Percentiles rank a stretch among this genome's conserved stretches.
phyloP scores from a whole-genome alignment of 768 basidiomycete species.

The Tubosaeta sp. region DNA sequence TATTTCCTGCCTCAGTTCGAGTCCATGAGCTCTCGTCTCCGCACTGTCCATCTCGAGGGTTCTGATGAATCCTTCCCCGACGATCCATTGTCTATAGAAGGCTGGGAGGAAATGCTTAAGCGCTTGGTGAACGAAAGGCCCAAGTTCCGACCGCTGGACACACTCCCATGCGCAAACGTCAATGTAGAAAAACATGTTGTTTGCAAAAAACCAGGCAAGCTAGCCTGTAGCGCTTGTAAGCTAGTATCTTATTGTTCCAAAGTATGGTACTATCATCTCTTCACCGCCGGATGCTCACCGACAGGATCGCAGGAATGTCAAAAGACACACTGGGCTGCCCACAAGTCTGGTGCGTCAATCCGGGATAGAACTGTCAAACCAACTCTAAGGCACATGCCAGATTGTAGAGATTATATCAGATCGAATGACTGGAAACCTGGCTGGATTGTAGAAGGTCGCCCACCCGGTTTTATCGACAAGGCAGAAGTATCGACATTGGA shows the following conservation, averaged over 20 bases:
- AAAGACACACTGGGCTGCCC: conserved; percentile 35
- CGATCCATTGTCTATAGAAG: conserved; percentile 12
- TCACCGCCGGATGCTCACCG: background rate
- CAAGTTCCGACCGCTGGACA: conserved; percentile 23
- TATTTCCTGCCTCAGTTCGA: background rate
- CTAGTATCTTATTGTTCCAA: conserved; percentile 45
- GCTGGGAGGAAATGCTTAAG: conserved; percentile 9
- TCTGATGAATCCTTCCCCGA: conserved; percentile 6
- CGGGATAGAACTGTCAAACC: background rate
- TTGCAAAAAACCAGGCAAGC: conserved; percentile 32
- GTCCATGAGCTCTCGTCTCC: conserved; percentile 17
- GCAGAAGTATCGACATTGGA: conserved; percentile 4
- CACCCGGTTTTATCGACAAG: conserved; percentile 15
- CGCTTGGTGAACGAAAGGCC: conserved; percentile 5
- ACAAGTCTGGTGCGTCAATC: conserved; percentile 32
- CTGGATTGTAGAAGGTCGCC: conserved; percentile 21
- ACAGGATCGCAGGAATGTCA: conserved; percentile 36
- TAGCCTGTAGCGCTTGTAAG: conserved; percentile 30
- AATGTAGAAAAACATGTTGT: conserved; percentile 15
- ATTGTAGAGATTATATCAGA: conserved; percentile 23
- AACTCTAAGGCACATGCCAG: conserved; percentile 1
- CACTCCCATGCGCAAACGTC: conserved; percentile 36
- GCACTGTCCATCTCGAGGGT: conserved; percentile 11
- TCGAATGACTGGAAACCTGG: conserved; percentile 18
- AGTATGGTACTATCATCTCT: conserved; percentile 1